Evolutionary conservation across 192 early-diverging fungal species (phyloP).

Genomic region (Dimargaris verticillata): DNA sequence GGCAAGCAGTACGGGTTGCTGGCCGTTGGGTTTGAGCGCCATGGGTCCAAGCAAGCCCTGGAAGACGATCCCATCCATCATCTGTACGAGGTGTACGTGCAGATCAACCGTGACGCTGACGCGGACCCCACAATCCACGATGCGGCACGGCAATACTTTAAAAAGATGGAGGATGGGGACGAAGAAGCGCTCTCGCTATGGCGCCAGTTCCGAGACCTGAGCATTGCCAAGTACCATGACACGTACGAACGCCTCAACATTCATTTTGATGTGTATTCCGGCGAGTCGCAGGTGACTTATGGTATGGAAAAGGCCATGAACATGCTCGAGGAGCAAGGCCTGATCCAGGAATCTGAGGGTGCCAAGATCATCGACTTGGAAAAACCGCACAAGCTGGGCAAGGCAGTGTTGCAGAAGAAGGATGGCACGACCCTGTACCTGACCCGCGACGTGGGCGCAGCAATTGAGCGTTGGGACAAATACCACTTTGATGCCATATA

Average conservation of each 20-base stretch:
- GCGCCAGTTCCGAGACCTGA: conserved; percentile 74
- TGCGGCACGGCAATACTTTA: conserved; percentile 78
- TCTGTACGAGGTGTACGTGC: conserved; percentile 83
- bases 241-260: conserved; percentile 83
- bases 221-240: conserved; percentile 81
- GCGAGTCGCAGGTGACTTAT: conserved; percentile 78
- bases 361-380: conserved; percentile 76
- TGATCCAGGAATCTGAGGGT: conserved; percentile 63
- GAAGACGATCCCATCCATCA: conserved; percentile 72
- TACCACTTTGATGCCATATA: conserved; percentile 85
- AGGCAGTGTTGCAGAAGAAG: conserved; percentile 67
- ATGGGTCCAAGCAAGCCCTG: conserved; percentile 67
- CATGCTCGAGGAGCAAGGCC: conserved; percentile 50
- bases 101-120: conserved; percentile 61
- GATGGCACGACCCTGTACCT: conserved; percentile 89
- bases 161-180: conserved; percentile 88
- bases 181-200: conserved; percentile 61
- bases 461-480: conserved; percentile 70
- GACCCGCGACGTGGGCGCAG: conserved; percentile 93
- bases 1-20: conserved; percentile 97
- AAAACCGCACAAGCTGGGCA: conserved; percentile 57
- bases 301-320: conserved; percentile 50
- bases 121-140: conserved; percentile 56
- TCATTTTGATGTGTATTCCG: conserved; percentile 86
- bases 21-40: conserved; percentile 71